Percentiles rank a stretch among this genome's conserved stretches.
Conservation (phyloP, 768 basidiomycete genomes). For the Paxillus ammoniavirescens region DNA sequence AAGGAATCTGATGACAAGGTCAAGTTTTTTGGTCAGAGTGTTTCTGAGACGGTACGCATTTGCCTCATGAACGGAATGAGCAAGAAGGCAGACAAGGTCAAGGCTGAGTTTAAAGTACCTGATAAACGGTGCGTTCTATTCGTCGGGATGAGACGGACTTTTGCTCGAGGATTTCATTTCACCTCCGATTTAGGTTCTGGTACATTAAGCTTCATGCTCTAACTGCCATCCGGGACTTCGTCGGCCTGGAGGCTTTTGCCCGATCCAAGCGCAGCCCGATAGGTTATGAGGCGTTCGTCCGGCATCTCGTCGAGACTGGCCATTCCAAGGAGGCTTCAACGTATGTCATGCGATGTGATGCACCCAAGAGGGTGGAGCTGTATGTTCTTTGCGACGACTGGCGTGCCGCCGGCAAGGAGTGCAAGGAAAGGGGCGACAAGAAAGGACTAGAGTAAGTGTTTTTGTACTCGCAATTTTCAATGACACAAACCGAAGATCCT, state of each 20-base stretch:
- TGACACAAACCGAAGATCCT: constrained; percentile 2
- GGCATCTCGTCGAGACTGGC: constrained; percentile 71
- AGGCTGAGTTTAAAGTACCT: constrained; percentile 88
- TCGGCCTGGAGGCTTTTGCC: constrained; percentile 81
- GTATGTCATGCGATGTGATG: constrained; percentile 85
- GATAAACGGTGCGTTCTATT: constrained; percentile 75
- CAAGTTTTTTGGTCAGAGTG: constrained; percentile 75
- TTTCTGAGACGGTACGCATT: constrained; percentile 81
- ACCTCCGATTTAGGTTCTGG: constrained; percentile 69
- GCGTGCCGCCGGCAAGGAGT: constrained; percentile 83
- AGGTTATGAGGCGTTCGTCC: constrained; percentile 91
- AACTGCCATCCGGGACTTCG: constrained; percentile 78
- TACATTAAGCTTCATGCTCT: constrained; percentile 86
- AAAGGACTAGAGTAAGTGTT: constrained; percentile 75
- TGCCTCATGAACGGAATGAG: constrained; percentile 77
- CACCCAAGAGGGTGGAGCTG: constrained; percentile 76
- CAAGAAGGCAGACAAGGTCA: constrained; percentile 88
- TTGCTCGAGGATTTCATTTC: background rate
- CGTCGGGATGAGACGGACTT: background rate
- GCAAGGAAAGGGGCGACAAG: constrained; percentile 87
- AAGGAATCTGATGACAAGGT: constrained; percentile 80
- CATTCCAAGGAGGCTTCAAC: constrained; percentile 70
- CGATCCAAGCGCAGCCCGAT: constrained; percentile 90
- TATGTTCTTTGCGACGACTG: constrained; percentile 92
- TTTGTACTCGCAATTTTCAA: constrained; percentile 2